Conservation (phyloP, 2,329 filamentous ascomycete genomes). For the Coleophoma eucalyptorum region DNA sequence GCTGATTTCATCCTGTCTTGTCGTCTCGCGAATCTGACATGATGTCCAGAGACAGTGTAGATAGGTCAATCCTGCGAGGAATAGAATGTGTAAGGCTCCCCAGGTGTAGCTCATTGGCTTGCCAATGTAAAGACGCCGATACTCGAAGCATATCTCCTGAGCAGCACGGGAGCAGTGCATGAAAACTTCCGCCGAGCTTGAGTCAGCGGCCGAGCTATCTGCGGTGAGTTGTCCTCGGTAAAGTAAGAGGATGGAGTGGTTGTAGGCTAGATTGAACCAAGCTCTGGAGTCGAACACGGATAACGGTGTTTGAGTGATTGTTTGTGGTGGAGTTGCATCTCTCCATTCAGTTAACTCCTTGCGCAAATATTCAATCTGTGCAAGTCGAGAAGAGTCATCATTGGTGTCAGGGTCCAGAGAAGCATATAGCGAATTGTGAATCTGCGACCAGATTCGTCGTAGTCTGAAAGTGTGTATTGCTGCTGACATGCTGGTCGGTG, state of each 20-base stretch:
- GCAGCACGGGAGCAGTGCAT: not conserved
- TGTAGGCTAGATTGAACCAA: conserved; percentile 35
- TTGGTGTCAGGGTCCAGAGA: no score
- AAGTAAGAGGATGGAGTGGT: conserved; percentile 34
- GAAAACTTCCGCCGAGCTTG: not conserved
- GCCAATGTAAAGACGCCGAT: conserved; percentile 11
- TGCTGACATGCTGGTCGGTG: conserved; percentile 19
- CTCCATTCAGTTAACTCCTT: not conserved
- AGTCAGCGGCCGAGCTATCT: not conserved
- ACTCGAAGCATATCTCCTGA: not conserved
- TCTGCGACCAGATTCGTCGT: not conserved
- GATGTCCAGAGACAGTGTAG: conserved; percentile 31
- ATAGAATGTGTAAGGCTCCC: conserved; percentile 17
- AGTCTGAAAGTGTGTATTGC: conserved; percentile 14
- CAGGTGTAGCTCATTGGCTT: conserved; percentile 16
- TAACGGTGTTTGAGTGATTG: not conserved
- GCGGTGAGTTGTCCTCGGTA: conserved; percentile 20
- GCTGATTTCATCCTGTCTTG: conserved; percentile 15
- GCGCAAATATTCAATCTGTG: not conserved
- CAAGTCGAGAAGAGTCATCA: not conserved
- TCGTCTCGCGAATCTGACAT: conserved; percentile 8
- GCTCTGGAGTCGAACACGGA: conserved; percentile 31
- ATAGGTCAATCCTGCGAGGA: conserved; percentile 23
- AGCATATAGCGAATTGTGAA: not conserved
- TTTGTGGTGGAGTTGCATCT: not conserved